A percentile compares a stretch with the other conserved stretches of the same genome.
phyloP scores from a whole-genome alignment of 2,329 filamentous ascomycete species.

The Bipolaris zeicola region DNA sequence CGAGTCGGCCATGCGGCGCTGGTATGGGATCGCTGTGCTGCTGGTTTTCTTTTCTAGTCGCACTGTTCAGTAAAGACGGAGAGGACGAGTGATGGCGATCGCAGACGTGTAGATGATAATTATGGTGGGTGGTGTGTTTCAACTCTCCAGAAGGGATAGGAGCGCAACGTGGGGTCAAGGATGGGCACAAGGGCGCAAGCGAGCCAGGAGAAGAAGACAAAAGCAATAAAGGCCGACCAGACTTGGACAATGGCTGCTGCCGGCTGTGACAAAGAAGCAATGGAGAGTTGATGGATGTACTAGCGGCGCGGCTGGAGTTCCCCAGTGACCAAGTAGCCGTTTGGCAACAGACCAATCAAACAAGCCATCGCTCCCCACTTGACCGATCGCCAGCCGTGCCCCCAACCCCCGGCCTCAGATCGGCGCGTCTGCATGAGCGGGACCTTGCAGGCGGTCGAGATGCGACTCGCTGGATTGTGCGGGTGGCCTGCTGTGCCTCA shows the following conservation, averaged over 20 bases:
- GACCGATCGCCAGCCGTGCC: conserved; percentile 16
- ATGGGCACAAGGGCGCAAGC: background rate
- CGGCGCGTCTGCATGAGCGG: conserved; percentile 23
- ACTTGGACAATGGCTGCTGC: background rate
- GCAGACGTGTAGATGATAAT: background rate
- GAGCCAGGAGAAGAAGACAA: background rate
- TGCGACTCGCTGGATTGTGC: conserved; percentile 1
- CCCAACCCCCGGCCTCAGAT: conserved; percentile 15
- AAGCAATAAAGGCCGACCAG: background rate
- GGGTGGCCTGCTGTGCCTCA: conserved; percentile 5
- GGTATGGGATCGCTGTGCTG: background rate
- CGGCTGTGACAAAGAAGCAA: background rate
- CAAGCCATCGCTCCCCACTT: conserved; percentile 7
- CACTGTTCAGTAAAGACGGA: background rate
- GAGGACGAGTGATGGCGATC: background rate
- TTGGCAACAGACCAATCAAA: conserved; percentile 17
- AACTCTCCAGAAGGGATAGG: background rate
- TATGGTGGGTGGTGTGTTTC: background rate
- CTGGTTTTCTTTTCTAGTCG: background rate
- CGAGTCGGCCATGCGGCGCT: conserved; percentile 33
- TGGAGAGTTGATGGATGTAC: background rate
- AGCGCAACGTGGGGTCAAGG: background rate
- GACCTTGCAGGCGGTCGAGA: conserved; percentile 23
- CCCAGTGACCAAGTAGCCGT: background rate
- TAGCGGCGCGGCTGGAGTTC: conserved; percentile 3